Percentiles rank a stretch among this genome's conserved stretches.
Conservation (phyloP, 208 protist species). For the Leishmania turanica region DNA sequence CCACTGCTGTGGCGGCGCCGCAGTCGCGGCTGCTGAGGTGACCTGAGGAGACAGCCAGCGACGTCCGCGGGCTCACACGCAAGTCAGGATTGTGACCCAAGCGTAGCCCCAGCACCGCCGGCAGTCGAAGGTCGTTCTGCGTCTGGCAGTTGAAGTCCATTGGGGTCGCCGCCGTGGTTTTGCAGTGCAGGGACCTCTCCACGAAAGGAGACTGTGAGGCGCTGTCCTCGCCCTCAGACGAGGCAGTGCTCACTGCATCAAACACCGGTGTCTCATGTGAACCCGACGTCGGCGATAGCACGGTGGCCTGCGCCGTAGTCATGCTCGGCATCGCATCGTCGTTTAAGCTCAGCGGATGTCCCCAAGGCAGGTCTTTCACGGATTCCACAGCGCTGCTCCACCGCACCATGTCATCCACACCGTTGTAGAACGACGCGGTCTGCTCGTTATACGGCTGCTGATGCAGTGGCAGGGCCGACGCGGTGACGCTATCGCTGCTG, state of each 20-base stretch:
- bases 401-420: constrained; percentile 9
- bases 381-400: constrained; percentile 9
- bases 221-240: not conserved
- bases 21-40: not conserved
- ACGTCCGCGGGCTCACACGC: not conserved
- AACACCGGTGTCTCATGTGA: constrained; percentile 4
- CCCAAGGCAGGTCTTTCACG: not conserved
- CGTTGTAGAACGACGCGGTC: constrained; percentile 49
- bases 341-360: not conserved
- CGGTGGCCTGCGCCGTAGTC: not conserved
- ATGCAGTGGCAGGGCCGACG: constrained; percentile 32
- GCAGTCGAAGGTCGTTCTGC: not conserved
- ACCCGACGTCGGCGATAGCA: not conserved
- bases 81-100: not conserved
- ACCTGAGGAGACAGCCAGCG: not conserved
- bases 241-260: not conserved
- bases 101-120: not conserved
- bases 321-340: not conserved
- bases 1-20: not conserved
- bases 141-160: not conserved
- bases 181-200: not conserved
- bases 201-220: not conserved
- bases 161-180: not conserved
- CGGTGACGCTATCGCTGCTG: constrained; percentile 3
- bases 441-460: constrained; percentile 46